Percentiles rank a stretch among this genome's conserved stretches.
Evolutionary conservation across 148 eudicot genomes (phyloP).

Genomic region (Heliamphora exappendiculata): DNA sequence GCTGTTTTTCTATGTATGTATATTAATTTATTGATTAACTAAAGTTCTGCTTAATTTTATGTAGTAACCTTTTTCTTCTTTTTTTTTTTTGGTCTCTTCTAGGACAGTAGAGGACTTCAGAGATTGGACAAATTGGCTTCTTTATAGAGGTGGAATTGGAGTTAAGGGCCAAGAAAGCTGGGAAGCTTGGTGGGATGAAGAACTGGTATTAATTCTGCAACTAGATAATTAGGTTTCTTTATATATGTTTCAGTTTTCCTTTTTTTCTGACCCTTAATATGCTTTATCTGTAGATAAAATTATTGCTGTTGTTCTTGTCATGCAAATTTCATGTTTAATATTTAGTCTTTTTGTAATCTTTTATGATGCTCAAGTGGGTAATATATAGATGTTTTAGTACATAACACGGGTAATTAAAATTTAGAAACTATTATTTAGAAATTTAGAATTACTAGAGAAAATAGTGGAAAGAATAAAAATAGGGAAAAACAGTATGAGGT

Average conservation of each 20-base stretch:
- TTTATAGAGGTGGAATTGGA: conserved; percentile 96
- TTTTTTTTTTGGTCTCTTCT: conserved; percentile 8
- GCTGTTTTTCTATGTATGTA: not conserved
- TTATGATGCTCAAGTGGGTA: not conserved
- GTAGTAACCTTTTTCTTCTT: not conserved
- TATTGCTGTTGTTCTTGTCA: not conserved
- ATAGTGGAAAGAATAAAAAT: no score
- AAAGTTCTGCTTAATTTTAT: not conserved
- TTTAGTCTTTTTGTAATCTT: not conserved
- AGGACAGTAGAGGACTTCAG: conserved; percentile 94
- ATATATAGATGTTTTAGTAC: no score
- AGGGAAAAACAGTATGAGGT: no score
- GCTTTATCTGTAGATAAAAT: not conserved
- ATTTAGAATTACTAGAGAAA: no score
- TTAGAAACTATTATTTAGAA: no score
- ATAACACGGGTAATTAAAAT: no score
- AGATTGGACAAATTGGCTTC: conserved; percentile 99
- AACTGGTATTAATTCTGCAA: conserved; percentile 51
- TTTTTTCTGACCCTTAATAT: not conserved
- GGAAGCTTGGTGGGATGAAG: conserved; percentile 99
- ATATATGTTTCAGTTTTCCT: not conserved
- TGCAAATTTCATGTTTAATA: not conserved
- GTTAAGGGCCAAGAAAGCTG: conserved; percentile 97
- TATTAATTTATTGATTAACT: not conserved
- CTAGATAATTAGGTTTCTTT: not conserved